These are phyloP conservation scores for Melocanna baccifera DNA, from an alignment of 176 grass and related monocot species.

Conservation along the genomic window DNA sequence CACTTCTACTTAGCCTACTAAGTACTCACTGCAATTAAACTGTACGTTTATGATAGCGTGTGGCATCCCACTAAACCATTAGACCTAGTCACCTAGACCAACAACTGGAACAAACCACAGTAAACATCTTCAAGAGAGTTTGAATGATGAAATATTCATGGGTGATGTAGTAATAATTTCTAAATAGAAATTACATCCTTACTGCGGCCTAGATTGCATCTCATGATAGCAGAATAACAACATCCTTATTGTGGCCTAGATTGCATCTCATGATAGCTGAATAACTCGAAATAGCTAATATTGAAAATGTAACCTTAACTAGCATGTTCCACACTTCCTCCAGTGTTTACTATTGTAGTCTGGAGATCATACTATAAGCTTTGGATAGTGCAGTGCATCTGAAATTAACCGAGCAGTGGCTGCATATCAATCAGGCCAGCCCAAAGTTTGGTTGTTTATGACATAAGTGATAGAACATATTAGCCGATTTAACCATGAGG, in stretches of 20 bases:
- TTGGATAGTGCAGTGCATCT: not conserved
- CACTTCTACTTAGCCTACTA: not conserved
- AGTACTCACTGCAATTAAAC: not conserved
- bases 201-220: slow-evolving; percentile 1
- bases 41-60: not conserved
- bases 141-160: not conserved
- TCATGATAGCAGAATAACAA: not conserved
- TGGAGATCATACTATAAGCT: not conserved
- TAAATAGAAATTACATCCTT: not conserved
- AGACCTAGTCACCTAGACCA: slow-evolving; percentile 24
- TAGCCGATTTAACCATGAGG: not conserved
- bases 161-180: not conserved
- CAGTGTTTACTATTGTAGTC: not conserved
- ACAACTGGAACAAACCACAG: not conserved
- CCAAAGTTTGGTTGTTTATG: slow-evolving; percentile 1
- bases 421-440: not conserved
- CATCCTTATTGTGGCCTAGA: not conserved
- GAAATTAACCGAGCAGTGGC: slow-evolving; percentile 5
- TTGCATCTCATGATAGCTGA: slow-evolving; percentile 3
- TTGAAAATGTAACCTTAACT: slow-evolving; percentile 1
- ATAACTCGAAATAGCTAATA: not conserved
- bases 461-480: not conserved
- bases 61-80: not conserved
- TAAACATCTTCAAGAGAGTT: not conserved
- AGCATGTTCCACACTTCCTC: not conserved